These are phyloP conservation scores for Nemania abortiva DNA, from an alignment of 2,329 filamentous ascomycete genomes.

Conservation along the genomic window DNA sequence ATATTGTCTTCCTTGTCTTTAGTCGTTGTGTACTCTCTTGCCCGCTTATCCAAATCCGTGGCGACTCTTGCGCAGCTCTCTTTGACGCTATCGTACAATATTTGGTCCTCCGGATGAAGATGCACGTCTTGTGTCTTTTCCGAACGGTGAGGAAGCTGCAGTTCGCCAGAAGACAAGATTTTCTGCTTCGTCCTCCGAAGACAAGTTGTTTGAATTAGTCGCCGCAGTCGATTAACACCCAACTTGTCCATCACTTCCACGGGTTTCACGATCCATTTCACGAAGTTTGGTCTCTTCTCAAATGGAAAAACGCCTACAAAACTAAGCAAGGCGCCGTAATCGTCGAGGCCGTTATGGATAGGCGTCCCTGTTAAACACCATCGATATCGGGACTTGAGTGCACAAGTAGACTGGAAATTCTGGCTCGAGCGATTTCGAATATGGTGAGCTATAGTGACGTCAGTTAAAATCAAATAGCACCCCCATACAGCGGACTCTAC, in stretches of 20 bases:
- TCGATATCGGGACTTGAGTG: constrained; percentile 45
- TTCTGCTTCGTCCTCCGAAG: constrained; percentile 49
- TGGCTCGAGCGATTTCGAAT: constrained; percentile 53
- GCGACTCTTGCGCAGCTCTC: not conserved
- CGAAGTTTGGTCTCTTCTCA: constrained; percentile 3
- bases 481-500: not conserved
- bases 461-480: not conserved
- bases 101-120: constrained; percentile 4
- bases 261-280: constrained; percentile 9
- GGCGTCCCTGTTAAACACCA: constrained; percentile 59
- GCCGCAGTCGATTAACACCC: not conserved
- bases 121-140: constrained; percentile 28
- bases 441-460: constrained; percentile 51
- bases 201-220: constrained; percentile 43
- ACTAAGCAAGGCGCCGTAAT: constrained; percentile 53
- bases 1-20: not conserved
- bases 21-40: too few relatives aligned
- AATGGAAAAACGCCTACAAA: constrained; percentile 51
- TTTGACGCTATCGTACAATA: constrained; percentile 9
- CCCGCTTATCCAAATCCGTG: not conserved
- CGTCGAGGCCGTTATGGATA: constrained; percentile 56
- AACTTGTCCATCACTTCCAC: not conserved
- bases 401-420: constrained; percentile 48
- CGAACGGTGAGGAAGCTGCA: constrained; percentile 38
- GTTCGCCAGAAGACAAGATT: constrained; percentile 3